These are phyloP conservation scores for Zymoseptoria passerinii DNA, from an alignment of 2,329 filamentous ascomycete species.

Conservation along the genomic window DNA sequence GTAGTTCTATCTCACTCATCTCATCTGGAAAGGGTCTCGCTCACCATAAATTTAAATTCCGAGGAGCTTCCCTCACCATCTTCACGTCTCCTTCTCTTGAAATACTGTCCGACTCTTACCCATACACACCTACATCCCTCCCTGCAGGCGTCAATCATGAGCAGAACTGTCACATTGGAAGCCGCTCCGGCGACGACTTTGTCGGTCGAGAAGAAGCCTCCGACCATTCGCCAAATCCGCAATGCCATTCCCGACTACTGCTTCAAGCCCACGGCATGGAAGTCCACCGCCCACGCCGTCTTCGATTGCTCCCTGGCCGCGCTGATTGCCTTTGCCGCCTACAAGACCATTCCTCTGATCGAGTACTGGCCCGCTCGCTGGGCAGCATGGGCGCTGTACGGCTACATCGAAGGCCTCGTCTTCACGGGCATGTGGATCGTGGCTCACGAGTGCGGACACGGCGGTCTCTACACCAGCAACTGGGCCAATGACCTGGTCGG, in stretches of 20 bases:
- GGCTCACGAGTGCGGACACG: slow-evolving; percentile 63
- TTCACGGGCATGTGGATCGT: slow-evolving; percentile 64
- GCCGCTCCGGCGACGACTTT: background rate
- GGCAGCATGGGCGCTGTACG: slow-evolving; percentile 38
- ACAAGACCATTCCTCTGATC: background rate
- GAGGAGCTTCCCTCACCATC: background rate
- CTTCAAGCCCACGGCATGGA: slow-evolving; percentile 4
- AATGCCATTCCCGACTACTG: slow-evolving; percentile 8
- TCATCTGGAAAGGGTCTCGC: background rate
- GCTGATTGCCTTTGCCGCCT: slow-evolving; percentile 4
- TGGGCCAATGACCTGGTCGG: slow-evolving; percentile 54
- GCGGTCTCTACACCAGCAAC: slow-evolving; percentile 53
- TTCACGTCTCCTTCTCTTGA: background rate
- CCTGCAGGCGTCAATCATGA: background rate
- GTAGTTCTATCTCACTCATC: no score
- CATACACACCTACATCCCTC: background rate
- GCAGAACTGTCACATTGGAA: background rate
- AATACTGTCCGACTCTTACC: background rate
- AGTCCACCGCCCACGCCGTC: slow-evolving; percentile 6
- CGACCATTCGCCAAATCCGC: slow-evolving; percentile 1
- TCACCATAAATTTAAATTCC: background rate
- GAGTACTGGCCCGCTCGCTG: slow-evolving; percentile 3
- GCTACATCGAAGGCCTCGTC: slow-evolving; percentile 56
- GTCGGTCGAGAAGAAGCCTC: background rate
- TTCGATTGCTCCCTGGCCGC: slow-evolving; percentile 4